Conservation (phyloP, 73 alveolate species). For the Paramecium caudatum region DNA sequence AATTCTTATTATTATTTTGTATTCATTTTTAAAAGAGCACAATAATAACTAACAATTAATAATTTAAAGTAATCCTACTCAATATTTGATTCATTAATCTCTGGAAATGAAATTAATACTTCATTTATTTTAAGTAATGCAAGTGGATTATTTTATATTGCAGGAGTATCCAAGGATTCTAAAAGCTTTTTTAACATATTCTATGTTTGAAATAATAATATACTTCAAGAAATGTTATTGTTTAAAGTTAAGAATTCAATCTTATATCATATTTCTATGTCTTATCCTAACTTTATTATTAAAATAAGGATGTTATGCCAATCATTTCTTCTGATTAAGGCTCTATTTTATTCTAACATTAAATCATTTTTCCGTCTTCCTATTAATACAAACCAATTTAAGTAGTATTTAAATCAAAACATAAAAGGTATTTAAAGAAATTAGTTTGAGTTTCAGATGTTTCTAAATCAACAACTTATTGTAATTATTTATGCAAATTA, state of each 20-base stretch:
- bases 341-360: not conserved
- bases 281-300: not conserved
- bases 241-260: not conserved
- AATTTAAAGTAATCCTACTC: slow-evolving; percentile 10
- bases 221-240: slow-evolving; percentile 33
- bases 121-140: slow-evolving; percentile 49
- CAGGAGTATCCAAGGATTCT: not conserved
- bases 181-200: not conserved
- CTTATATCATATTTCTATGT: not conserved
- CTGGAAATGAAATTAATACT: not conserved
- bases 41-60: slow-evolving; percentile 27
- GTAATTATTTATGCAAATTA: not conserved
- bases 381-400: not conserved
- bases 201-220: not conserved
- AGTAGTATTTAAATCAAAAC: not conserved
- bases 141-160: slow-evolving; percentile 16
- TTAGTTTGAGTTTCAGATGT: not conserved
- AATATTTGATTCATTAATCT: not conserved
- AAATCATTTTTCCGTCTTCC: slow-evolving; percentile 1
- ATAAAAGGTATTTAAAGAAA: not conserved
- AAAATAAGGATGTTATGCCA: slow-evolving; percentile 18
- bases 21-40: slow-evolving; percentile 28
- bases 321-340: slow-evolving; percentile 60
- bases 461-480: not conserved
- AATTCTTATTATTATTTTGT: not conserved